Conservation (phyloP, 2,329 filamentous ascomycete genomes). For the Sphaerulina populicola region DNA sequence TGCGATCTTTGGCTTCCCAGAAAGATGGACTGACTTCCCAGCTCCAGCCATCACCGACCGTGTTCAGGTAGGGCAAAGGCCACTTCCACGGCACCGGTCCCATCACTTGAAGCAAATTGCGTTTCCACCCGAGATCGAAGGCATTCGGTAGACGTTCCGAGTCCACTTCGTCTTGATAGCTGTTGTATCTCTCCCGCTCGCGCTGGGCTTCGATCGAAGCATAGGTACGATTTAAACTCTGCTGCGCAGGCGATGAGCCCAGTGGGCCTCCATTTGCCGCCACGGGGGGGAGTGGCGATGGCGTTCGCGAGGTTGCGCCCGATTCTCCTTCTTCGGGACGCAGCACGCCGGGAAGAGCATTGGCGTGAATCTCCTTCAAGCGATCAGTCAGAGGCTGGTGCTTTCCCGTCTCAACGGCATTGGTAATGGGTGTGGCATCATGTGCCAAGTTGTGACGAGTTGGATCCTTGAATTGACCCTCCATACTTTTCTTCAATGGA, state of each 20-base stretch:
- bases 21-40: constrained; percentile 84
- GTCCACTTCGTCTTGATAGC: constrained; percentile 85
- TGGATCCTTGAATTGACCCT: constrained; percentile 46
- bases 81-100: constrained; percentile 65
- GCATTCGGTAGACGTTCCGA: constrained; percentile 81
- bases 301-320: constrained; percentile 25
- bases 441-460: constrained; percentile 40
- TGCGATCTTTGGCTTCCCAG: constrained; percentile 57
- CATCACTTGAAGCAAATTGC: constrained; percentile 74
- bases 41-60: constrained; percentile 82
- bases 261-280: background rate
- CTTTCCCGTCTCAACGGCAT: constrained; percentile 9
- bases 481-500: constrained; percentile 63
- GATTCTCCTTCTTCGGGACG: constrained; percentile 73
- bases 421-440: constrained; percentile 3
- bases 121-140: constrained; percentile 78
- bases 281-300: constrained; percentile 22
- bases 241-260: constrained; percentile 39
- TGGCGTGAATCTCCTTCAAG: constrained; percentile 71
- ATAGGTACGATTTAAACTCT: constrained; percentile 39
- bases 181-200: constrained; percentile 60
- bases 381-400: constrained; percentile 53
- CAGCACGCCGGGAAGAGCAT: constrained; percentile 70
- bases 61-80: constrained; percentile 73
- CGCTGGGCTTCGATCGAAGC: constrained; percentile 54